phyloP scores from a whole-genome alignment of 2,329 filamentous ascomycete species.

The Aspergillus novofumigatus region DNA sequence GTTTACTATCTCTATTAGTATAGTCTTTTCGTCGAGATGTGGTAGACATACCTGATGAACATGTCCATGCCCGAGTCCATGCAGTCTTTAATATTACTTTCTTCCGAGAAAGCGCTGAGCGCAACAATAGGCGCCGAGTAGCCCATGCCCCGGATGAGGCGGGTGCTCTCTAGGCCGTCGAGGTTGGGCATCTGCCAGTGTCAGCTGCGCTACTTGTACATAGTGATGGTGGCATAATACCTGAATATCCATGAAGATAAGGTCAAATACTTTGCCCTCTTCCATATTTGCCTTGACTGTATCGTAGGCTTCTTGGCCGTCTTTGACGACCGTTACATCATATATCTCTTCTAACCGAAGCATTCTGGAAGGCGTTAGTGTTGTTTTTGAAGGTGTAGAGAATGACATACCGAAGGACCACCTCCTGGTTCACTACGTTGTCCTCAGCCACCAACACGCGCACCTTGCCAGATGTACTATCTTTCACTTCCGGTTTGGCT shows the following conservation, averaged over 20 bases:
- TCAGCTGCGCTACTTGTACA: background rate
- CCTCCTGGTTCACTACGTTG: constrained; percentile 62
- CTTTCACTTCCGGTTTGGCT: constrained; percentile 45
- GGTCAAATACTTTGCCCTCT: constrained; percentile 66
- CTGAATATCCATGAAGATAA: constrained; percentile 92
- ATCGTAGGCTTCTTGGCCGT: constrained; percentile 83
- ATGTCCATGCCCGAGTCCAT: constrained; percentile 90
- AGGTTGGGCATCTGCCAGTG: constrained; percentile 73
- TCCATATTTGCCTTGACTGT: constrained; percentile 79
- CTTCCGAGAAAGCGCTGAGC: constrained; percentile 83
- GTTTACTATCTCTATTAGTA: constrained; percentile 41
- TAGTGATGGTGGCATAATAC: constrained; percentile 1
- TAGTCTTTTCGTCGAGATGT: background rate
- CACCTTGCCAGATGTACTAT: constrained; percentile 58
- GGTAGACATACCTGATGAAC: constrained; percentile 56
- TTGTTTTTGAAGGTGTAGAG: background rate
- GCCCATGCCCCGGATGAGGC: constrained; percentile 78
- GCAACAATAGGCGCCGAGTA: constrained; percentile 87
- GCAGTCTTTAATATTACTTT: constrained; percentile 81
- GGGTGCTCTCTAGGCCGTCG: constrained; percentile 81
- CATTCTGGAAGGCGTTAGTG: constrained; percentile 37
- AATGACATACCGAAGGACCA: constrained; percentile 46
- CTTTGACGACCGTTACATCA: constrained; percentile 82
- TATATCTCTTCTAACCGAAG: constrained; percentile 49
- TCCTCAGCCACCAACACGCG: constrained; percentile 84